phyloP scores from a whole-genome alignment of 1,139 yeast species.

The Geotrichum carabidarum region DNA sequence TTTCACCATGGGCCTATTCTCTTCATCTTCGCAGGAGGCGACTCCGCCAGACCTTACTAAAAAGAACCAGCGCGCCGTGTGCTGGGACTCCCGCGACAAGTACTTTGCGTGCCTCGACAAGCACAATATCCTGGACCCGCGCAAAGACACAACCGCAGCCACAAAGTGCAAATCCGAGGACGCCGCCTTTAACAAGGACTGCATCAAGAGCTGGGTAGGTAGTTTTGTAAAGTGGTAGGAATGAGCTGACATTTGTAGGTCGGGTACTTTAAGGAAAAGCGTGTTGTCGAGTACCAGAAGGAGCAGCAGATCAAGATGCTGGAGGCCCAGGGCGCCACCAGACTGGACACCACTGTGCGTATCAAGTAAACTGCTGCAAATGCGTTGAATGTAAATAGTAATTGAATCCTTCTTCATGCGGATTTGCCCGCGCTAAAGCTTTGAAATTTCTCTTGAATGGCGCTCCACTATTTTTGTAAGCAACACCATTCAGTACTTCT shows the following conservation, averaged over 20 bases:
- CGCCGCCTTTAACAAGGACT: constrained; percentile 47
- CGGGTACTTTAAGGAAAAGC: constrained; percentile 60
- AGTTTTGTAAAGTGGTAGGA: not conserved
- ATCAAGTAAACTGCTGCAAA: constrained; percentile 21
- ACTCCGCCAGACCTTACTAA: constrained; percentile 45
- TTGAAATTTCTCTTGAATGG: too few relatives aligned
- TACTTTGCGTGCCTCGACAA: constrained; percentile 57
- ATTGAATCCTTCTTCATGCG: too few relatives aligned
- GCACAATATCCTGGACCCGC: constrained; percentile 46
- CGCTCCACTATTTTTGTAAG: too few relatives aligned
- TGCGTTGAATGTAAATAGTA: not conserved
- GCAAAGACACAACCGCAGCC: constrained; percentile 27
- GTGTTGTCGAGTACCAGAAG: constrained; percentile 53
- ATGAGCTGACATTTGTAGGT: constrained; percentile 23
- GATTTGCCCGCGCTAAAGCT: too few relatives aligned
- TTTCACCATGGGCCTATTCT: constrained; percentile 39
- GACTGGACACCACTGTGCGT: constrained; percentile 20
- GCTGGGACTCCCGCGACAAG: constrained; percentile 65
- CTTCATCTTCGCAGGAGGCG: constrained; percentile 31
- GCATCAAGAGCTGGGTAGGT: constrained; percentile 61
- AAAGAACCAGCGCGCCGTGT: constrained; percentile 47
- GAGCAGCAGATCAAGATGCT: constrained; percentile 50
- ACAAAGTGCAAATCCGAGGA: constrained; percentile 45
- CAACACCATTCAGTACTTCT: too few relatives aligned
- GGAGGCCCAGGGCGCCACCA: constrained; percentile 47